phyloP scores from a whole-genome alignment of 2,329 filamentous ascomycete species.

The Lachnellula cervina region DNA sequence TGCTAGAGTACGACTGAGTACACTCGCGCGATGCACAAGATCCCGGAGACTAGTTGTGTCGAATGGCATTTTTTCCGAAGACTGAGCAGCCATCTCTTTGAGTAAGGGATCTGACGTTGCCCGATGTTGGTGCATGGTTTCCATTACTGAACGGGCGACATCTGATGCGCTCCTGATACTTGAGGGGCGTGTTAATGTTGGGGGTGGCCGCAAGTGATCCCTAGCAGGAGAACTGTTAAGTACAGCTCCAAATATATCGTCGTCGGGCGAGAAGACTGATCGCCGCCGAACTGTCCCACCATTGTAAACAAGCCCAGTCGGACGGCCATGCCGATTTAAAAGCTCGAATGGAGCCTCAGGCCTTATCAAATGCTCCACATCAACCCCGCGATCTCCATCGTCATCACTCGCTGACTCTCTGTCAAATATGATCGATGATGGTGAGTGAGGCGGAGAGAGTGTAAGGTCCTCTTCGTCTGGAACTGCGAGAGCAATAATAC shows the following conservation, averaged over 20 bases:
- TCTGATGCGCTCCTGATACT: slow-evolving; percentile 39
- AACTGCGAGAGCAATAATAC: slow-evolving; percentile 79
- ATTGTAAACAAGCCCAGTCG: slow-evolving; percentile 40
- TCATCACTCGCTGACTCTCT: slow-evolving; percentile 36
- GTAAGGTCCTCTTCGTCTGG: slow-evolving; percentile 55
- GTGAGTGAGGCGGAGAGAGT: slow-evolving; percentile 26
- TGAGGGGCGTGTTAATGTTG: slow-evolving; percentile 21
- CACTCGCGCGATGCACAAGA: slow-evolving; percentile 57
- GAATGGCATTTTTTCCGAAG: slow-evolving; percentile 53
- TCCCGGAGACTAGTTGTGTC: slow-evolving; percentile 65
- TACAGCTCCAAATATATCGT: slow-evolving; percentile 55
- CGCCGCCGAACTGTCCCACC: slow-evolving; percentile 48
- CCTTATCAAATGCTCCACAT: slow-evolving; percentile 40
- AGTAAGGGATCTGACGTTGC: slow-evolving; percentile 38
- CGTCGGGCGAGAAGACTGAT: slow-evolving; percentile 61
- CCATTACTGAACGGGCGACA: slow-evolving; percentile 55
- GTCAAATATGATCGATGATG: slow-evolving; percentile 40
- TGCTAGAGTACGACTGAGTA: slow-evolving; percentile 54
- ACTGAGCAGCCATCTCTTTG: slow-evolving; percentile 25
- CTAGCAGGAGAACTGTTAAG: slow-evolving; percentile 30
- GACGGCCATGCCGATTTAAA: slow-evolving; percentile 19
- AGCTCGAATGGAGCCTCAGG: slow-evolving; percentile 45
- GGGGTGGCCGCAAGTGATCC: slow-evolving; percentile 29
- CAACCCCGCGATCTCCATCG: slow-evolving; percentile 39
- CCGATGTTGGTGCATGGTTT: slow-evolving; percentile 55